Percentiles rank a stretch among this genome's conserved stretches.
Conservation (phyloP, 208 protist genomes). For the Trypanosoma rangeli region DNA sequence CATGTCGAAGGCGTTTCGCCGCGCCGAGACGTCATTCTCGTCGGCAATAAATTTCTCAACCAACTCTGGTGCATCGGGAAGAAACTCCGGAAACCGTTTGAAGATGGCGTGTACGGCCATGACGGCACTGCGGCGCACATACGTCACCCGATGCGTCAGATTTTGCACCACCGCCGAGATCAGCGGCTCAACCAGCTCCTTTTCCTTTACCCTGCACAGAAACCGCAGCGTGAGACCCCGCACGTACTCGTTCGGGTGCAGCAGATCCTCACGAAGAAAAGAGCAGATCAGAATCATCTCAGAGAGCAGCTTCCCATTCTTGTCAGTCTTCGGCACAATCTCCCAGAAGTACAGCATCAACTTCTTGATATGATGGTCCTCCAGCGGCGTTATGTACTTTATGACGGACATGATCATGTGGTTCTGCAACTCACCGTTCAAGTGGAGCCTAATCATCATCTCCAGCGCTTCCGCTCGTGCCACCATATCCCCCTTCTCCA, state of each 20-base stretch:
- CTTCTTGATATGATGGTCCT: conserved; percentile 96
- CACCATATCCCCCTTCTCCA: conserved; percentile 86
- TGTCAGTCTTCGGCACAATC: conserved; percentile 95
- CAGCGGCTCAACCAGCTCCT: conserved; percentile 97
- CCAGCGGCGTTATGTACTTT: conserved; percentile 93
- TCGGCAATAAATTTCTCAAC: conserved; percentile 92
- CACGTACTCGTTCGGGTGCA: conserved; percentile 98
- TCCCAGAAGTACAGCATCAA: conserved; percentile 98
- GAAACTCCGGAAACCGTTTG: conserved; percentile 91
- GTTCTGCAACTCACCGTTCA: conserved; percentile 96
- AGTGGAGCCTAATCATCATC: conserved; percentile 90
- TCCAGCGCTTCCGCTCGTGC: conserved; percentile 91
- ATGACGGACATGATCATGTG: conserved; percentile 98
- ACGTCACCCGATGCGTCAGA: conserved; percentile 94
- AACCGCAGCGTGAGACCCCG: conserved; percentile 97
- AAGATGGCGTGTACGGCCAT: conserved; percentile 96
- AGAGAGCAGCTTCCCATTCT: conserved; percentile 94
- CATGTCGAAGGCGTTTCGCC: conserved; percentile 98
- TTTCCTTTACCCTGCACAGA: conserved; percentile 96
- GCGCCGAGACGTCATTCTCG: conserved; percentile 91
- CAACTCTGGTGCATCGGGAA: conserved; percentile 97
- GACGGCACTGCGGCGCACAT: conserved; percentile 98
- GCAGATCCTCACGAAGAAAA: conserved; percentile 95
- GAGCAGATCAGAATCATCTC: conserved; percentile 99
- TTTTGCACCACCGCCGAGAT: conserved; percentile 93